phyloP scores from a whole-genome alignment of 2,329 filamentous ascomycete species.

The Aspergillus versicolor region DNA sequence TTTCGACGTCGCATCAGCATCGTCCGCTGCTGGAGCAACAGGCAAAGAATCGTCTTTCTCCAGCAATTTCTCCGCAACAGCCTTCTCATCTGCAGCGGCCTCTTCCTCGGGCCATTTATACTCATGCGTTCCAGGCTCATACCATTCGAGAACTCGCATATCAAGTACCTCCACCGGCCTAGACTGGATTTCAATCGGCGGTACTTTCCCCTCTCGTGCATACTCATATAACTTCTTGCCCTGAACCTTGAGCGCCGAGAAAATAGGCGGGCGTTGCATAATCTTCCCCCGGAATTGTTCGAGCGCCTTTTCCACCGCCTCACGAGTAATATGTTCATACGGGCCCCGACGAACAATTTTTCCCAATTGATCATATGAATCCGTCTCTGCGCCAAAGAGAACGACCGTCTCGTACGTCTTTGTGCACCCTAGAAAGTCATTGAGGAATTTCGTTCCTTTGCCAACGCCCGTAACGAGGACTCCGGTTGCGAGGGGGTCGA shows the following conservation, averaged over 20 bases:
- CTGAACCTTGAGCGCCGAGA: conserved; percentile 87
- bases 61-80: conserved; percentile 68
- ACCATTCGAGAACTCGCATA: conserved; percentile 79
- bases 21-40: conserved; percentile 28
- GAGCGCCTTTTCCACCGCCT: conserved; percentile 74
- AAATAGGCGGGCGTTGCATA: conserved; percentile 87
- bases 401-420: conserved; percentile 91
- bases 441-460: conserved; percentile 78
- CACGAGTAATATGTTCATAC: conserved; percentile 78
- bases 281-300: conserved; percentile 75
- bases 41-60: conserved; percentile 33
- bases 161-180: conserved; percentile 75
- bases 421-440: conserved; percentile 78
- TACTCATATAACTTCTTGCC: conserved; percentile 97
- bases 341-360: conserved; percentile 74
- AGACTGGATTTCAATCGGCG: conserved; percentile 80
- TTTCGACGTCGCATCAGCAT: conserved; percentile 26
- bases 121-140: conserved; percentile 75
- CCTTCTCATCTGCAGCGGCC: conserved; percentile 71
- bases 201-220: conserved; percentile 80
- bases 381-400: conserved; percentile 87
- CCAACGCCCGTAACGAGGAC: conserved; percentile 88
- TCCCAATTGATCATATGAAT: conserved; percentile 85
- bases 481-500: conserved; percentile 91
- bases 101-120: conserved; percentile 79